Percentiles rank a stretch among this genome's conserved stretches.
Conservation (phyloP, 305 asterid genomes). For the Euphrasia arctica region DNA sequence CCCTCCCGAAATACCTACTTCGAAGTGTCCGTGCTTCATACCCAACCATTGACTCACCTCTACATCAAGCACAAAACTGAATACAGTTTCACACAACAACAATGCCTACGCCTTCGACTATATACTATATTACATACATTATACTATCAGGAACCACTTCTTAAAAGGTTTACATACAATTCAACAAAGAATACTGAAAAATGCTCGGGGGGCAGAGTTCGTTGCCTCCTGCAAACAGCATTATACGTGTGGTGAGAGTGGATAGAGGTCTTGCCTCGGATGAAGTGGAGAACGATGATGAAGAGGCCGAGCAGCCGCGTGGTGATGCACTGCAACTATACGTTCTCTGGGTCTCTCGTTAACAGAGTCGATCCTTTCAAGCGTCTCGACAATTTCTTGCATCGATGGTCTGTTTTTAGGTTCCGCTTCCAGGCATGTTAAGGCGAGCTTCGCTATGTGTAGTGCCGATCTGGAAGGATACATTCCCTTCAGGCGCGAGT, state of each 20-base stretch:
- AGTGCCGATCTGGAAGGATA: slow-evolving; percentile 40
- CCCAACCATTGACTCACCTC: too few species aligned
- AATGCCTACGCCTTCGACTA: slow-evolving; percentile 3
- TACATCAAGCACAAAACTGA: too few species aligned
- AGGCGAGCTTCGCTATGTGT: slow-evolving; percentile 42
- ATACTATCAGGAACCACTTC: slow-evolving; percentile 13
- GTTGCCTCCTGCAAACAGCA: neutral
- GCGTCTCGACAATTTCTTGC: slow-evolving; percentile 7
- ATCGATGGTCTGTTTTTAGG: slow-evolving; percentile 25
- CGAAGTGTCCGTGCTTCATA: too few species aligned
- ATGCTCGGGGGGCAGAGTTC: neutral
- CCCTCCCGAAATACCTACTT: too few species aligned
- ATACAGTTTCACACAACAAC: too few species aligned
- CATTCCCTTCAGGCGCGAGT: slow-evolving; percentile 38
- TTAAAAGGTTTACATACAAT: too few species aligned
- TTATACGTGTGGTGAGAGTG: slow-evolving; percentile 37
- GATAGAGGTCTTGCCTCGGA: slow-evolving; percentile 37
- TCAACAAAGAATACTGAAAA: neutral
- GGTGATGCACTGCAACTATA: slow-evolving; percentile 25
- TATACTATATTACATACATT: too few species aligned
- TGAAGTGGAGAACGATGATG: slow-evolving; percentile 46
- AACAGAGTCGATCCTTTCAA: slow-evolving; percentile 34
- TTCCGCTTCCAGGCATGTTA: slow-evolving; percentile 44
- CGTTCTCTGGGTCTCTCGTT: slow-evolving; percentile 34
- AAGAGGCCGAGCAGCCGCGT: slow-evolving; percentile 21